These are phyloP conservation scores for Cenchrus americanus DNA, from an alignment of 176 grass and related monocot species.

Conservation along the genomic window DNA sequence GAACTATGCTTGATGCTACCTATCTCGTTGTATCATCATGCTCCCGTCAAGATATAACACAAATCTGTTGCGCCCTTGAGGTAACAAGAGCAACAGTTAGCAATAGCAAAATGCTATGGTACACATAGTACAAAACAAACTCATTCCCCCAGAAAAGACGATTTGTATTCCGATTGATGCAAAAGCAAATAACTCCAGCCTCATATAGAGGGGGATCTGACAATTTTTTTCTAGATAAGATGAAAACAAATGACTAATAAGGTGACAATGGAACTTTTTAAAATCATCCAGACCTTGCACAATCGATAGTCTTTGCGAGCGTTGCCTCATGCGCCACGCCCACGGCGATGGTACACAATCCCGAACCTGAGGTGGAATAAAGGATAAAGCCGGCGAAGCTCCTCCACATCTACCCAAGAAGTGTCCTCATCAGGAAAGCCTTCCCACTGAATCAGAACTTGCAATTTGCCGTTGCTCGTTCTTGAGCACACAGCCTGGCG, in stretches of 20 bases:
- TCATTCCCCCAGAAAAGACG: not conserved
- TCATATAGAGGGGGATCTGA: conserved; percentile 6
- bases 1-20: too few species aligned
- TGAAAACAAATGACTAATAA: not conserved
- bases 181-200: not conserved
- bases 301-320: not conserved
- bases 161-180: not conserved
- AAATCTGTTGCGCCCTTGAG: too few species aligned
- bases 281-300: not conserved
- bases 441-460: conserved; percentile 7
- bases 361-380: not conserved
- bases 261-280: not conserved
- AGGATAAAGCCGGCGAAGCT: not conserved
- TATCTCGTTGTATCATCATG: too few species aligned
- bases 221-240: not conserved
- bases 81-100: too few species aligned
- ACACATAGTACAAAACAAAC: not conserved
- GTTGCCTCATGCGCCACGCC: not conserved
- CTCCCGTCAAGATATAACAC: too few species aligned
- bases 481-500: not conserved
- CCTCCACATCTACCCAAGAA: not conserved
- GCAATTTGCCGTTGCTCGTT: not conserved
- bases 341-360: conserved; percentile 5
- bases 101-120: too few species aligned
- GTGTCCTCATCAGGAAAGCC: not conserved